phyloP scores from a whole-genome alignment of 2,329 filamentous ascomycete species.

The Akanthomyces dipterigenus region DNA sequence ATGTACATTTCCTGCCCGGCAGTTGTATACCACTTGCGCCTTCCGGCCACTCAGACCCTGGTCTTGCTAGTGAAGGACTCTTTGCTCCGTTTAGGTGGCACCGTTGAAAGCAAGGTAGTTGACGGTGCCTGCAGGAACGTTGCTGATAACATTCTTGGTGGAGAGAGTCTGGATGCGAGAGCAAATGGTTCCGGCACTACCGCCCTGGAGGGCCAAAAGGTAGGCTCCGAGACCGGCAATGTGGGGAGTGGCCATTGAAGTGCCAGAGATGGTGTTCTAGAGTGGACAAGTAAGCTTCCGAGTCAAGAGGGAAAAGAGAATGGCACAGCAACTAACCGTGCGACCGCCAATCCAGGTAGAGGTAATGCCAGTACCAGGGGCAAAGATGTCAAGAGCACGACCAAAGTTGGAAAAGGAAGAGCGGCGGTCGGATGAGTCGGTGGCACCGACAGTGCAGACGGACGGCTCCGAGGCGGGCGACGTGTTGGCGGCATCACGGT shows the following conservation, averaged over 20 bases:
- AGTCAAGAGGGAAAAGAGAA: neutral
- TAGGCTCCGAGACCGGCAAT: conserved; percentile 57
- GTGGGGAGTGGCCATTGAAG: conserved; percentile 55
- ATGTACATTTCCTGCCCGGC: neutral
- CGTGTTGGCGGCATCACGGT: conserved; percentile 36
- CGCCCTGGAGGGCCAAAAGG: conserved; percentile 44
- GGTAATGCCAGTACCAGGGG: conserved; percentile 32
- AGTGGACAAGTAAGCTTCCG: neutral
- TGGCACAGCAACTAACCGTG: neutral
- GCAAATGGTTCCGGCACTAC: conserved; percentile 30
- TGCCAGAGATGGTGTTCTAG: conserved; percentile 37
- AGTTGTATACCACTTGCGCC: neutral
- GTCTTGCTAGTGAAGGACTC: neutral
- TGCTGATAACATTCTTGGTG: conserved; percentile 31
- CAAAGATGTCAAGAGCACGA: conserved; percentile 24
- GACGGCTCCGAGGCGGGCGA: conserved; percentile 42
- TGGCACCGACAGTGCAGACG: conserved; percentile 45
- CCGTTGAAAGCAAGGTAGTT: conserved; percentile 31
- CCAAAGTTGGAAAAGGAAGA: conserved; percentile 49
- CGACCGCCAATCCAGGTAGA: conserved; percentile 25
- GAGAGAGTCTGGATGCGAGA: conserved; percentile 34
- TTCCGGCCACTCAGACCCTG: neutral
- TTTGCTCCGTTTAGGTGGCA: neutral
- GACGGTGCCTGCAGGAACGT: conserved; percentile 26
- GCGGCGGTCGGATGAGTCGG: conserved; percentile 32